Base-by-base conservation (phyloP, 2,329 filamentous ascomycete species). In the Tetracladium maxilliforme region DNA sequence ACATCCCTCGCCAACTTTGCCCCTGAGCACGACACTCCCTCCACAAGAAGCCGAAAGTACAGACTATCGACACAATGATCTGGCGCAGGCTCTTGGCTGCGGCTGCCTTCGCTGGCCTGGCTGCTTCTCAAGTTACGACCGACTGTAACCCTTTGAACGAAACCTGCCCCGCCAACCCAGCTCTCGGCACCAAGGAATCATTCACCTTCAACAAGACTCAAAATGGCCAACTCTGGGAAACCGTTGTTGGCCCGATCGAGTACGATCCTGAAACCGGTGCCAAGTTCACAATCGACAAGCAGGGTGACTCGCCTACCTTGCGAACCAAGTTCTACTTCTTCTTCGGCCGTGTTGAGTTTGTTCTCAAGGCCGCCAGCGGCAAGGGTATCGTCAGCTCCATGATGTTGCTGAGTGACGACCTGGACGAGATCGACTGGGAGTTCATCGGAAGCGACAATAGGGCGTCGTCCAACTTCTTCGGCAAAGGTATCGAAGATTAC, bases 381-480 rank as follows among this genome's bases (percentile, higher is more conserved):
- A 55, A 52, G 6, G 81, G 82, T 26, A 72, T 92, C 34, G 66
- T 92, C 41, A 81, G 72, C 43, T 70, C 77, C 34, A 71, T 87
- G 40, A 83, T 90, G 45, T 64, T 83, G 50, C 62, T 86, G 35
- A 83, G 76, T 24, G 74, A 86, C 38, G 72, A 82, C 34, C 61
- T 86, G 11, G 82, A 90, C 45, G 80, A 90, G 51, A 73, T 90
- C 21, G 82, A 92, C 42, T 84, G 78, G 65, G 78, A 84, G 43
- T 76, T 79, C 43, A 60, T 81, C 28, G 61, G 61, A 29, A 71
- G 79, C 41, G 49, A 55, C 28, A 37, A 40, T 29, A 52, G 61
- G 17, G 76, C 68, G 6, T 63, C 79, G 38, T 74, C 69, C 37
- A 86, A 87, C 56, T 87, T 76, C 52, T 81, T 79, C 52, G 68